These are phyloP conservation scores for Boletus coffeatus DNA, from an alignment of 1,284 basidiomycete genomes.

Conservation along the genomic window DNA sequence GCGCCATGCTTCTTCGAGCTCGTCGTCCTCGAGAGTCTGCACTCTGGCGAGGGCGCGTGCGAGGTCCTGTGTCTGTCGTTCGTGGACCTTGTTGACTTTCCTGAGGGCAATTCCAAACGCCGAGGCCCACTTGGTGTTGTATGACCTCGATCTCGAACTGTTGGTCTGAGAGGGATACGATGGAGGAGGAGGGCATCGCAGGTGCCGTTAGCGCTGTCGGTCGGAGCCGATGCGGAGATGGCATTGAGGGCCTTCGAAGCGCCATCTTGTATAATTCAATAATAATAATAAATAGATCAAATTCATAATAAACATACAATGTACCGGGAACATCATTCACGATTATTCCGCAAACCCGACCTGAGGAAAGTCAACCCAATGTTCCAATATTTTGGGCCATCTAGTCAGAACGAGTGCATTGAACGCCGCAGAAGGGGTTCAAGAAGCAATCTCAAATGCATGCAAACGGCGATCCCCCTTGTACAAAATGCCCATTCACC, in stretches of 20 bases:
- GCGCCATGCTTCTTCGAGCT: conserved; percentile 76
- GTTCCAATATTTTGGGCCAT: no score
- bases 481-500: no score
- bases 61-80: conserved; percentile 55
- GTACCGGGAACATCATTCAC: no score
- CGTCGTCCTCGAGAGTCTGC: conserved; percentile 48
- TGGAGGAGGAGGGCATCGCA: conserved; percentile 39
- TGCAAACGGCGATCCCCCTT: no score
- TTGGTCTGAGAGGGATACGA: conserved; percentile 56
- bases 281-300: no score
- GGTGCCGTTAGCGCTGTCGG: neutral
- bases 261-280: conserved; percentile 38
- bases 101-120: conserved; percentile 70
- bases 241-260: conserved; percentile 60
- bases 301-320: no score
- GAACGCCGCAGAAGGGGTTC: no score
- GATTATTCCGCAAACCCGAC: no score
- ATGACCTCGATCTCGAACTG: conserved; percentile 55
- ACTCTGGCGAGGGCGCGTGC: conserved; percentile 42
- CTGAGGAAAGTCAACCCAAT: no score
- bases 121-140: conserved; percentile 60
- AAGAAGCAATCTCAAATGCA: no score
- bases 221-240: conserved; percentile 19
- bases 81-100: conserved; percentile 71
- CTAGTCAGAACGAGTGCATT: no score